Percentiles rank a stretch among this genome's conserved stretches.
These are phyloP conservation scores for Elaeagnus macrophylla DNA, from an alignment of 306 rosid species.

Conservation along the genomic window DNA sequence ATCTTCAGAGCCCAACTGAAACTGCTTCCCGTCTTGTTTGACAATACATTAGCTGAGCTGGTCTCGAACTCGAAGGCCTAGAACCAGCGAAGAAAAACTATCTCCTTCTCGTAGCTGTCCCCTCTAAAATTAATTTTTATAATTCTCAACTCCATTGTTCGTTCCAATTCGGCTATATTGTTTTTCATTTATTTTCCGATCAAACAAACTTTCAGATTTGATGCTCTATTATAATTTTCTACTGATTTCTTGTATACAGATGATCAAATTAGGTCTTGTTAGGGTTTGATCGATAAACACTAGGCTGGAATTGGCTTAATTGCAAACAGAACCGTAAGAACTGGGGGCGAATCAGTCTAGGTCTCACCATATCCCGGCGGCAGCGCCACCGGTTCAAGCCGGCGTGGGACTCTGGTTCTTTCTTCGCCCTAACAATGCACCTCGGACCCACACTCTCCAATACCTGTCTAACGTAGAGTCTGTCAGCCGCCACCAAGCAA, in stretches of 20 bases:
- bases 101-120: slow-evolving; percentile 3
- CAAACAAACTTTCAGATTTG: slow-evolving; percentile 1
- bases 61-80: too few species aligned
- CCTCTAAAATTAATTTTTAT: slow-evolving; percentile 4
- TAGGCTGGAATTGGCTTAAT: slow-evolving; percentile 23
- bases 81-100: too few species aligned
- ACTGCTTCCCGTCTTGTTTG: too few species aligned
- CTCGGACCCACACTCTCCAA: slow-evolving; percentile 75
- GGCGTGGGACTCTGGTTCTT: slow-evolving; percentile 73
- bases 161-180: too few species aligned
- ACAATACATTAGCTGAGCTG: too few species aligned
- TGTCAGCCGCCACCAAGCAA: slow-evolving; percentile 46
- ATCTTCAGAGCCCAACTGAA: too few species aligned
- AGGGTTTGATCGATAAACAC: slow-evolving; percentile 29
- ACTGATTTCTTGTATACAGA: neutral
- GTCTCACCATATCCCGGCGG: slow-evolving; percentile 64
- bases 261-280: slow-evolving; percentile 21
- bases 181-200: neutral
- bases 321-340: slow-evolving; percentile 39
- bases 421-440: slow-evolving; percentile 60
- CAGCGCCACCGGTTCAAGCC: slow-evolving; percentile 34
- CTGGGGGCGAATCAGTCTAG: slow-evolving; percentile 99
- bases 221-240: neutral
- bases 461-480: slow-evolving; percentile 61
- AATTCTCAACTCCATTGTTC: neutral